These are phyloP conservation scores for Daldinia sp. DNA, from an alignment of 2,329 filamentous ascomycete species.

Conservation along the genomic window DNA sequence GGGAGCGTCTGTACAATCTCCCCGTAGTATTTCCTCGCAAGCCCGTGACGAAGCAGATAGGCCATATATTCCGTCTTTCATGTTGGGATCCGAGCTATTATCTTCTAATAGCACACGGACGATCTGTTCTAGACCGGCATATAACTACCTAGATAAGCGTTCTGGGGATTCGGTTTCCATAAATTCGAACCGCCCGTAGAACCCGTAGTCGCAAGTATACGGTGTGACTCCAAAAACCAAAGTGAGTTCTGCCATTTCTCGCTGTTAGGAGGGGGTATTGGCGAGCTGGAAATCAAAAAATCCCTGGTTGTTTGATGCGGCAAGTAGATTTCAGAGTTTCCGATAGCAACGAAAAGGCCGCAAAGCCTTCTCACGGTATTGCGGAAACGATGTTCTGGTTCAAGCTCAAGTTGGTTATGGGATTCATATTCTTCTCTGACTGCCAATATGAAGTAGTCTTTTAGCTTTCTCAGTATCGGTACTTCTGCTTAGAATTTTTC, in stretches of 20 bases:
- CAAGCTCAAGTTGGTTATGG: constrained; percentile 4
- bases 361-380: constrained; percentile 44
- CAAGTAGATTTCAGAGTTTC: constrained; percentile 47
- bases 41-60: background rate
- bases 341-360: constrained; percentile 49
- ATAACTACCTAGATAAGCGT: no score
- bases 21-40: background rate
- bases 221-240: constrained; percentile 4
- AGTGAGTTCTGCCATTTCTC: constrained; percentile 22
- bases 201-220: constrained; percentile 15
- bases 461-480: constrained; percentile 37
- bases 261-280: no score
- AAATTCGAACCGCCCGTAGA: no score
- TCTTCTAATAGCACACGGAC: background rate
- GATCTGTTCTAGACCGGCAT: constrained; percentile 15
- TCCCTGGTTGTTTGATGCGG: constrained; percentile 53
- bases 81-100: background rate
- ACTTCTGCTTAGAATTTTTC: constrained; percentile 46
- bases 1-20: background rate
- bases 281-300: constrained; percentile 42
- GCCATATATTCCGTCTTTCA: background rate
- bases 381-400: constrained; percentile 26
- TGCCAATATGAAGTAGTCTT: constrained; percentile 47
- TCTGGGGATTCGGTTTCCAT: no score
- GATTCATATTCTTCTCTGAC: constrained; percentile 13